These are phyloP conservation scores for Raphanus hybrid DNA, from an alignment of 441 rosid species.

Conservation along the genomic window DNA sequence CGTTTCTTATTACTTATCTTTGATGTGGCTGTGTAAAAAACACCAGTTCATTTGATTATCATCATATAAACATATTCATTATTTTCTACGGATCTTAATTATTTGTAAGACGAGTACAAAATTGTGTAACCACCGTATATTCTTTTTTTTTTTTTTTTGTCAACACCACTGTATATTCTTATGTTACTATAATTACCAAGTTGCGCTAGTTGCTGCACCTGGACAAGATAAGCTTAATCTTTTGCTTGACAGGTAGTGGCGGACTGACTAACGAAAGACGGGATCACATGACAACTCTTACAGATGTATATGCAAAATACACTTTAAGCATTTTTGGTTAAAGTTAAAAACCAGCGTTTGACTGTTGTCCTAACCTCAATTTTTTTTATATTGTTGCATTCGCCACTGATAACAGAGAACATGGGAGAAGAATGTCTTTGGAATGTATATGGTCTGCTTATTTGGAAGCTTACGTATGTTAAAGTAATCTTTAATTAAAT, in stretches of 20 bases:
- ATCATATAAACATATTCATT: background rate
- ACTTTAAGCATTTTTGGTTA: background rate
- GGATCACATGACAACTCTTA: background rate
- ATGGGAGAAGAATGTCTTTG: constrained; percentile 3
- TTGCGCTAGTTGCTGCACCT: constrained; percentile 28
- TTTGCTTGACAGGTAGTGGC: constrained; percentile 12
- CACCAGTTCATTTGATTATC: background rate
- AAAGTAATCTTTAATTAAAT: background rate
- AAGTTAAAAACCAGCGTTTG: background rate
- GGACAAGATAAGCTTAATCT: constrained; percentile 35
- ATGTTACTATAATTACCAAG: constrained; percentile 13
- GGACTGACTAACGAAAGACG: background rate
- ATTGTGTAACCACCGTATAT: constrained; percentile 10
- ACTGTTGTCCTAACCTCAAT: background rate
- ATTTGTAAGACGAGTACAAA: constrained; percentile 16
- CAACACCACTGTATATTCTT: constrained; percentile 1
- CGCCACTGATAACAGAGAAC: background rate
- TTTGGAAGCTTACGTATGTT: background rate
- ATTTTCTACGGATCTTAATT: background rate
- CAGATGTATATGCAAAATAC: background rate
- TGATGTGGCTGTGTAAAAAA: background rate
- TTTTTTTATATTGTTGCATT: background rate
- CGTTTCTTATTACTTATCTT: background rate
- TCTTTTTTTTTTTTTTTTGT: background rate
- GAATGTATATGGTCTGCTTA: background rate